Percentiles rank a stretch among this genome's conserved stretches.
Conservation (phyloP, 2,329 filamentous ascomycete genomes). For the Aspergillus intermedius region DNA sequence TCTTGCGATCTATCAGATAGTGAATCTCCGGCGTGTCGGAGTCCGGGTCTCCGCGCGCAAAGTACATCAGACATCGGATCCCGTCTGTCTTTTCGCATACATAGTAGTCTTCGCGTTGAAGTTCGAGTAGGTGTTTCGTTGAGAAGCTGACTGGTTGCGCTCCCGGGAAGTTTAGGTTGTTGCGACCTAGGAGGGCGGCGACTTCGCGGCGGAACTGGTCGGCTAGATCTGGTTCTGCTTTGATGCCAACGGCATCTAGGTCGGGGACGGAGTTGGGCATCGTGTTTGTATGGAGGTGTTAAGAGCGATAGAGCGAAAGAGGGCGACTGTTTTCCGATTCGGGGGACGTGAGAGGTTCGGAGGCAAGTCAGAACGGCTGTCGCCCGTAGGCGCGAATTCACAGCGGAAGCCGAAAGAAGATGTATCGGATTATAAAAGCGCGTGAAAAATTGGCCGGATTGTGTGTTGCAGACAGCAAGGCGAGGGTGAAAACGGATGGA, state of each 20-base stretch:
- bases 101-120: conserved; percentile 82
- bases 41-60: conserved; percentile 50
- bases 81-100: conserved; percentile 98
- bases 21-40: conserved; percentile 64
- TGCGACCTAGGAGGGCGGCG: conserved; percentile 65
- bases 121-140: conserved; percentile 71
- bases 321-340: not conserved
- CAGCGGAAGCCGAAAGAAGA: too few species aligned
- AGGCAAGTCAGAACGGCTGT: conserved; percentile 7
- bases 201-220: conserved; percentile 64
- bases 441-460: too few species aligned
- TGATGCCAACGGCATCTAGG: conserved; percentile 50
- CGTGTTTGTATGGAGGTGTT: conserved; percentile 1
- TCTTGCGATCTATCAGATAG: conserved; percentile 95
- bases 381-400: conserved; percentile 15
- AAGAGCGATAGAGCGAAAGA: conserved; percentile 1
- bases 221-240: conserved; percentile 56
- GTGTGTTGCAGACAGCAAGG: too few species aligned
- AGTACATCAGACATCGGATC: conserved; percentile 89
- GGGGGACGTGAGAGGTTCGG: not conserved
- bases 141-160: conserved; percentile 94
- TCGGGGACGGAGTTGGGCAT: conserved; percentile 38
- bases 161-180: conserved; percentile 67
- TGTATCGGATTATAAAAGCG: too few species aligned
- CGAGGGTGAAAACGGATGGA: too few species aligned